Evolutionary conservation across 2,329 filamentous ascomycete species (phyloP).

Genomic region (Epichloe bromicola): DNA sequence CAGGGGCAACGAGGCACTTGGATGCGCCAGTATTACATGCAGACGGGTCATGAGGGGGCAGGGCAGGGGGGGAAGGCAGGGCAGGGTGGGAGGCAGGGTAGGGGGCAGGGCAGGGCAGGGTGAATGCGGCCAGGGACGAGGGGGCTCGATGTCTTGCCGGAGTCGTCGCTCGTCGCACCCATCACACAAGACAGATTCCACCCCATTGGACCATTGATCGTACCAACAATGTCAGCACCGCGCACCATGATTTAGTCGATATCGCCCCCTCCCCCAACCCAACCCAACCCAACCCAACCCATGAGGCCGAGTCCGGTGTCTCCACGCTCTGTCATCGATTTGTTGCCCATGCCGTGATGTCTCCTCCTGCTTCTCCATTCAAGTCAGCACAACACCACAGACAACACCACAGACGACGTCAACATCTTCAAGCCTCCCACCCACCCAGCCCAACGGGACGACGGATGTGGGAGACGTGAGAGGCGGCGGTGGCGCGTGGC

Average conservation of each 20-base stretch:
- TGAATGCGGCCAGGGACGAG: not conserved
- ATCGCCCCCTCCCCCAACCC: too few relatives aligned
- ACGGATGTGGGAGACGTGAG: not conserved
- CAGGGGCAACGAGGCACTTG: not conserved
- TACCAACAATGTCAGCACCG: too few relatives aligned
- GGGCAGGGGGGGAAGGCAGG: too few relatives aligned
- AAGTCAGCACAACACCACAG: too few relatives aligned
- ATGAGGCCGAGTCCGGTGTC: too few relatives aligned
- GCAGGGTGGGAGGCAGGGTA: not conserved
- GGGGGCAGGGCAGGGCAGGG: too few relatives aligned
- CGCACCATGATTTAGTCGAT: too few relatives aligned
- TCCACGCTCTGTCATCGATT: too few relatives aligned
- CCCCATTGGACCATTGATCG: too few relatives aligned
- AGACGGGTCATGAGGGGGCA: not conserved
- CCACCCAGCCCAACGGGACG: not conserved
- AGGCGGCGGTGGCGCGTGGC: constrained; percentile 8
- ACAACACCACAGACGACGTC: not conserved
- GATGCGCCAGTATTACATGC: not conserved
- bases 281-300: too few relatives aligned
- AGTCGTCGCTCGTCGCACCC: too few relatives aligned
- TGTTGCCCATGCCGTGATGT: not conserved
- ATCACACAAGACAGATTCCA: not conserved
- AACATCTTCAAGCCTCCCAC: not conserved
- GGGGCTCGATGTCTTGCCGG: not conserved
- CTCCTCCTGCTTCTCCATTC: not conserved